Evolutionary conservation across 2,329 filamentous ascomycete species (phyloP).

Genomic region (Sphaerulina vaccinii): DNA sequence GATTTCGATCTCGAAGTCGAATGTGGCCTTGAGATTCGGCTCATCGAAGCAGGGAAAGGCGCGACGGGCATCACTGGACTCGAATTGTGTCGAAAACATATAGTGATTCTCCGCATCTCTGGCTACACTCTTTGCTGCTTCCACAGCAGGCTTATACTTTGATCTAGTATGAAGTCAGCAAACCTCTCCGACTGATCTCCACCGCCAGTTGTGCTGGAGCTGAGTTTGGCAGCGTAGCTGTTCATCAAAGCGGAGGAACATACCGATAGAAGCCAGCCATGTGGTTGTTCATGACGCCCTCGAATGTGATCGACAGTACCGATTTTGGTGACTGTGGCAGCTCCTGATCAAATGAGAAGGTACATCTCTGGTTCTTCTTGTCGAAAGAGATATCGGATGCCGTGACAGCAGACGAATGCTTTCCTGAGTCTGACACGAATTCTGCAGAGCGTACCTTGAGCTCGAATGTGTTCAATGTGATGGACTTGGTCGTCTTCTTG

Average conservation of each 20-base stretch:
- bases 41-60: slow-evolving; percentile 99
- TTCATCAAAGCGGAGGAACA: no score
- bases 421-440: slow-evolving; percentile 58
- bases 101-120: slow-evolving; percentile 63
- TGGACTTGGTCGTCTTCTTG: slow-evolving; percentile 67
- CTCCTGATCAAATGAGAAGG: slow-evolving; percentile 71
- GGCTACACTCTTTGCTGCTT: slow-evolving; percentile 74
- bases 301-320: slow-evolving; percentile 67
- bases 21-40: slow-evolving; percentile 93
- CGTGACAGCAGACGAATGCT: slow-evolving; percentile 57
- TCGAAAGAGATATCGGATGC: slow-evolving; percentile 75
- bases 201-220: no score
- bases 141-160: slow-evolving; percentile 80
- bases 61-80: slow-evolving; percentile 89
- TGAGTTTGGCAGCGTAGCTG: no score
- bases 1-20: slow-evolving; percentile 89
- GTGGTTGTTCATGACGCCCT: slow-evolving; percentile 83
- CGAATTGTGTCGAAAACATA: slow-evolving; percentile 91
- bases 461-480: slow-evolving; percentile 82
- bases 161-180: no score
- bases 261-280: slow-evolving; percentile 96
- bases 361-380: slow-evolving; percentile 78
- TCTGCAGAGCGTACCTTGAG: slow-evolving; percentile 71
- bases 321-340: slow-evolving; percentile 67
- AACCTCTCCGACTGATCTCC: no score